These are phyloP conservation scores for Paradendryphiella salina DNA, from an alignment of 2,329 filamentous ascomycete species.

Conservation along the genomic window DNA sequence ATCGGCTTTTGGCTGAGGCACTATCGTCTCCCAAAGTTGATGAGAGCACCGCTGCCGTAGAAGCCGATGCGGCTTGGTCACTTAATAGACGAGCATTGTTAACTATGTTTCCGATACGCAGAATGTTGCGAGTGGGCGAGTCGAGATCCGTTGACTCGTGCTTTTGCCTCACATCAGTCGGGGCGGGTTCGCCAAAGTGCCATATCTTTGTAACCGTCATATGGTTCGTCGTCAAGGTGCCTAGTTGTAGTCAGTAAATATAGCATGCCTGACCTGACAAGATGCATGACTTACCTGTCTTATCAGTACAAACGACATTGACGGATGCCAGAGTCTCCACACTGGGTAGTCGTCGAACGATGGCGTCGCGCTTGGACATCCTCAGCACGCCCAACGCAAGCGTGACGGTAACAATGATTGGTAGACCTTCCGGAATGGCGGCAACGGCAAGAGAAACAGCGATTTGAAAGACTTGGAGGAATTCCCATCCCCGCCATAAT, in stretches of 20 bases:
- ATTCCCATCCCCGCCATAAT: constrained; percentile 81
- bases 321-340: constrained; percentile 98
- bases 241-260: constrained; percentile 45
- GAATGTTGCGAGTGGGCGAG: constrained; percentile 74
- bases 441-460: constrained; percentile 95
- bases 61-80: constrained; percentile 69
- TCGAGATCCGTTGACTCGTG: constrained; percentile 62
- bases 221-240: constrained; percentile 94
- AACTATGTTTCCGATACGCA: constrained; percentile 93
- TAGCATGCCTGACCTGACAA: not conserved
- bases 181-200: constrained; percentile 73
- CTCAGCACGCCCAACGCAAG: constrained; percentile 90
- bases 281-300: constrained; percentile 65
- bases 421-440: constrained; percentile 91
- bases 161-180: constrained; percentile 61
- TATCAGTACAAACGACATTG: constrained; percentile 99
- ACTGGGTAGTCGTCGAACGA: constrained; percentile 92
- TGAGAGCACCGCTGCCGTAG: constrained; percentile 78
- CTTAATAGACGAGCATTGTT: constrained; percentile 87
- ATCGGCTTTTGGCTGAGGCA: constrained; percentile 75
- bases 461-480: constrained; percentile 96
- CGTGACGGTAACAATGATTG: constrained; percentile 97
- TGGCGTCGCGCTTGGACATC: constrained; percentile 94
- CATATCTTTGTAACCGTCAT: constrained; percentile 98
- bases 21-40: constrained; percentile 71